phyloP scores from a whole-genome alignment of 257 asterid genomes.

The Primulina huaijiensis region DNA sequence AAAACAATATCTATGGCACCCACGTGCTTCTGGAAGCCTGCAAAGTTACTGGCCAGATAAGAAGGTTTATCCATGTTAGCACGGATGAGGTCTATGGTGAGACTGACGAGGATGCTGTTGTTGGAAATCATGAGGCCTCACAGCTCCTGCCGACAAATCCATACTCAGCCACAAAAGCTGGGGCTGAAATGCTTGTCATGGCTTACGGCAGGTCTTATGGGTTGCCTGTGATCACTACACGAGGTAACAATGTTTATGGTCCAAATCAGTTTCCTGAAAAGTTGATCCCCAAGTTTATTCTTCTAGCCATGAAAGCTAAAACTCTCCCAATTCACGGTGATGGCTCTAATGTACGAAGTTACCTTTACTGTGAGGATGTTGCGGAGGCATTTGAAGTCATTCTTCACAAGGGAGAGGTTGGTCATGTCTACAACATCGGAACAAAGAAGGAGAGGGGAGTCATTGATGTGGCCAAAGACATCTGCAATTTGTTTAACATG shows the following conservation, averaged over 20 bases:
- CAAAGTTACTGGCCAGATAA: conserved; percentile 95
- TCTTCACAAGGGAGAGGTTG: conserved; percentile 96
- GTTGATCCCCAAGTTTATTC: conserved; percentile 92
- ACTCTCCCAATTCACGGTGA: conserved; percentile 96
- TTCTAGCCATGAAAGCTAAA: conserved; percentile 81
- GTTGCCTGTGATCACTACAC: conserved; percentile 78
- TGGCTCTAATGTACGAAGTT: conserved; percentile 91
- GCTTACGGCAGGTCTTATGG: conserved; percentile 97
- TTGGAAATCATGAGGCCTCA: conserved; percentile 96
- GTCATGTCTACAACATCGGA: conserved; percentile 91
- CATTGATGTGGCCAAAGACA: conserved; percentile 80
- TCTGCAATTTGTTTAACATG: conserved; percentile 75
- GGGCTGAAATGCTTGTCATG: conserved; percentile 99
- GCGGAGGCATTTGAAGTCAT: conserved; percentile 92
- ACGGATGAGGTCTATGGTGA: conserved; percentile 98
- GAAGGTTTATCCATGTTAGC: conserved; percentile 96
- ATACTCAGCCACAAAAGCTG: conserved; percentile 96
- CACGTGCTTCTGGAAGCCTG: conserved; percentile 98
- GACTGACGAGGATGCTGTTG: conserved; percentile 95
- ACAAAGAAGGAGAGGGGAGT: conserved; percentile 94
- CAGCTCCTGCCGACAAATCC: conserved; percentile 96
- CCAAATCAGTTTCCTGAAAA: conserved; percentile 96
- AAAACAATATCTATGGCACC: conserved; percentile 93
- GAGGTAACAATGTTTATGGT: conserved; percentile 92
- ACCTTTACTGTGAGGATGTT: conserved; percentile 92